These are phyloP conservation scores for Mycena venus DNA, from an alignment of 768 basidiomycete species.

Conservation along the genomic window DNA sequence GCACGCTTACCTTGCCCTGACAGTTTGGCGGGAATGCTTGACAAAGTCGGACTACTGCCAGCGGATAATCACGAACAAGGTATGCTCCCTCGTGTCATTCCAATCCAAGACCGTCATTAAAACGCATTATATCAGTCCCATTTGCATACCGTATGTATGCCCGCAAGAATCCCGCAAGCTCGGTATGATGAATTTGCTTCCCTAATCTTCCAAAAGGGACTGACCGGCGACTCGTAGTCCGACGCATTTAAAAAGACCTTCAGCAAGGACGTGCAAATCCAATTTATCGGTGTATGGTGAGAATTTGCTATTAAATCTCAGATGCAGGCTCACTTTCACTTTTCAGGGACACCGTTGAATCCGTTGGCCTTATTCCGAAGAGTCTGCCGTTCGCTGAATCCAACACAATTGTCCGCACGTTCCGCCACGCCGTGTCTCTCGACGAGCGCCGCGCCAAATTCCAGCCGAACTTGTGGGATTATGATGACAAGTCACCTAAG, in stretches of 20 bases:
- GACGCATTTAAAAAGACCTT: slow-evolving; percentile 70
- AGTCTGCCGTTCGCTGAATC: slow-evolving; percentile 71
- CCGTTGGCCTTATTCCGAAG: slow-evolving; percentile 67
- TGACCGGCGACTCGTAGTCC: slow-evolving; percentile 44
- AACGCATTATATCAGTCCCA: slow-evolving; percentile 47
- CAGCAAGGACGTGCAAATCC: slow-evolving; percentile 64
- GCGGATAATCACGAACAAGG: slow-evolving; percentile 63
- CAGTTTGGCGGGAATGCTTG: slow-evolving; percentile 65
- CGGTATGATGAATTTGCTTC: slow-evolving; percentile 39
- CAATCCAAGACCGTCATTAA: not conserved
- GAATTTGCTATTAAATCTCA: slow-evolving; percentile 14
- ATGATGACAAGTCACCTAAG: not conserved
- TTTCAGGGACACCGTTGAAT: slow-evolving; percentile 77
- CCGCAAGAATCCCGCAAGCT: slow-evolving; percentile 61
- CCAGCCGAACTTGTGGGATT: slow-evolving; percentile 43
- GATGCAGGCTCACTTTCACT: not conserved
- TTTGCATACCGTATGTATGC: slow-evolving; percentile 77
- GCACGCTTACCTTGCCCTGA: not conserved
- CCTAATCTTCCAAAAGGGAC: not conserved
- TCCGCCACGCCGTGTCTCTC: slow-evolving; percentile 76
- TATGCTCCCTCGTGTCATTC: not conserved
- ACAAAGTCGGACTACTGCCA: slow-evolving; percentile 65
- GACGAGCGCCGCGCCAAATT: slow-evolving; percentile 75
- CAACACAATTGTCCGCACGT: slow-evolving; percentile 67
- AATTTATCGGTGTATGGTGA: slow-evolving; percentile 72